Evolutionary conservation across 352 stramenopile genomes (phyloP), one percentile per base, ranked within the genome.

Genomic region (Thalassiosira pacifica): DNA sequence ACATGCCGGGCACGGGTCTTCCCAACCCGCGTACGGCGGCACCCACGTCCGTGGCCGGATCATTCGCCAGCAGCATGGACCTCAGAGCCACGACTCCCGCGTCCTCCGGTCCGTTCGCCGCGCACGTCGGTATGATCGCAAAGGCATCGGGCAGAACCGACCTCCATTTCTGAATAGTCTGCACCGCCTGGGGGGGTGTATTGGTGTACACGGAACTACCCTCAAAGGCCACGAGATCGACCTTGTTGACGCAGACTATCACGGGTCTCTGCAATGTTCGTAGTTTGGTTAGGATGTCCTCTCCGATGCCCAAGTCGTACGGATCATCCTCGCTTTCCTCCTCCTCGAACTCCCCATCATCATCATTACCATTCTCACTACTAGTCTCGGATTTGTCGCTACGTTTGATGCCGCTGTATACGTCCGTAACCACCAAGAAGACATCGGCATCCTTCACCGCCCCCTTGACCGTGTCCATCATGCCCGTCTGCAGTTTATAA

Each of bases 201-300:
- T 87, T 87, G 0, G 4, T 42, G 42, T 75, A 60, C 19, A 52
- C 45, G 26, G 32, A 60, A 11, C 48, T 34, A 40, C 42, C 59
- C 11, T 80, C 77, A 40, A 83, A 78, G 1, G 81, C 76, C 1
- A 89, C 78, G 22, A 95, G 76, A 88, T 96, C 93, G 31, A 96
- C 85, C 71, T 96, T 96, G 74, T 96, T 96, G 19, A 96, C 86
- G 11, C 83, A 88, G 5, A 96, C 91, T 73, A 96, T 88, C 16
- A 93, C 60, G 4, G 90, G 90, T 77, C 86, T 88, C 34, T 70
- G 29, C 57, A 53, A 90, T 34, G 59, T 31, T 59, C 83, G 55
- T 18, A 95, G 66, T 64, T 88, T 92, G 29, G 57, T 2, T 52
- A 95, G 89, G 32, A 95, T 77, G 26, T 90, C 73, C 34, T 79